Evolutionary conservation across 257 asterid species (phyloP).

Genomic region (Plectranthus barbatus): DNA sequence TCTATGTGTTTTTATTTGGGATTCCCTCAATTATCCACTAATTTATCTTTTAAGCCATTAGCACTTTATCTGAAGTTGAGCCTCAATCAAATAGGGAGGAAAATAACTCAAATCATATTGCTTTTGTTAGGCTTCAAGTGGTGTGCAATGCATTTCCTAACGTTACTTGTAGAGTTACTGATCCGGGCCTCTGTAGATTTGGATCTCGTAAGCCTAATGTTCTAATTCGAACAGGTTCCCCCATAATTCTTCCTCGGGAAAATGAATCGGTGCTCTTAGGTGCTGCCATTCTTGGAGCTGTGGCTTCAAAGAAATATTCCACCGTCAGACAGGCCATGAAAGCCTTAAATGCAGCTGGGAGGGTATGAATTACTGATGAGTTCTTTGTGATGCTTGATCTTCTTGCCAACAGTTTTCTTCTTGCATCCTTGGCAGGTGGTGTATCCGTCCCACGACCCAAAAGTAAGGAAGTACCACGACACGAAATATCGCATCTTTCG

Average conservation of each 20-base stretch:
- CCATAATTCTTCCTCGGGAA: constrained; percentile 85
- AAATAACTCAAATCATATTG: no score
- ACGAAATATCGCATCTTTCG: constrained; percentile 77
- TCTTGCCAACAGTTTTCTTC: no score
- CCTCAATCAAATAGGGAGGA: not conserved
- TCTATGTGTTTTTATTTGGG: not conserved
- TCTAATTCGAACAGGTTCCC: constrained; percentile 48
- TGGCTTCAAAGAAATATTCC: constrained; percentile 75
- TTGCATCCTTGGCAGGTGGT: no score
- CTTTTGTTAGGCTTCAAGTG: no score
- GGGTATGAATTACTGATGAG: constrained; percentile 33
- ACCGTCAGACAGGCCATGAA: constrained; percentile 78
- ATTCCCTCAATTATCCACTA: not conserved
- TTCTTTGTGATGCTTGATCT: not conserved
- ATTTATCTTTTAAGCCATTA: not conserved
- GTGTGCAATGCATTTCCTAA: no score
- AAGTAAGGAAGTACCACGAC: constrained; percentile 73
- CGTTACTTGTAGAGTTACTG: not conserved
- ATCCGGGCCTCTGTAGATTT: not conserved
- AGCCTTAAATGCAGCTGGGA: constrained; percentile 86
- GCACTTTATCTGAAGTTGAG: not conserved
- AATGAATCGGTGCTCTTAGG: constrained; percentile 91
- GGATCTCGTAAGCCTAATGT: not conserved
- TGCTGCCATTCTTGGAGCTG: constrained; percentile 97
- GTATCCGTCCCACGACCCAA: constrained; percentile 62